Evolutionary conservation across 768 basidiomycete species (phyloP).

Genomic region (Lactarius pseudohatsudake): DNA sequence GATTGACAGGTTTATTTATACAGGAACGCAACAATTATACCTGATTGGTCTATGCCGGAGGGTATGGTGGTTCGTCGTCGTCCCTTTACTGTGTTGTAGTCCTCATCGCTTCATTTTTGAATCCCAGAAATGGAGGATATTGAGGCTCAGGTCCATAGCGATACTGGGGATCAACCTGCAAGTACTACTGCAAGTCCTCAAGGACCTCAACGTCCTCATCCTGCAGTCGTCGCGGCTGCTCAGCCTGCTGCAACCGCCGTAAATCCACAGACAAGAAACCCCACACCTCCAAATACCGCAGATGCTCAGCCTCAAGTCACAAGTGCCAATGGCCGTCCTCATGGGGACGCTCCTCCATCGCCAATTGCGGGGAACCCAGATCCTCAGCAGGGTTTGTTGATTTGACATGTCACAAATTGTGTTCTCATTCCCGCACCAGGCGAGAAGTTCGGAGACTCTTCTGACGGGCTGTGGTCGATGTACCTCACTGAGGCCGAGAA

Average conservation of each 20-base stretch:
- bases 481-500: background rate
- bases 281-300: background rate
- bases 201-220: background rate
- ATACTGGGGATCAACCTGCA: background rate
- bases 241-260: background rate
- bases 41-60: too few species aligned
- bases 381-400: background rate
- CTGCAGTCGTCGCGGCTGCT: background rate
- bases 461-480: background rate
- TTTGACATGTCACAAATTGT: background rate
- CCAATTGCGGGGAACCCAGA: background rate
- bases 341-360: background rate
- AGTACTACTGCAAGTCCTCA: background rate
- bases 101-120: background rate
- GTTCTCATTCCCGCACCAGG: background rate
- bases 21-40: too few species aligned
- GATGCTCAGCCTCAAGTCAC: background rate
- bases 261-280: background rate
- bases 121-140: background rate
- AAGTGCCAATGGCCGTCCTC: background rate
- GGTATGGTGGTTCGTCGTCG: too few species aligned
- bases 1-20: too few species aligned
- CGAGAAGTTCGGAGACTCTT: slow-evolving; percentile 1
- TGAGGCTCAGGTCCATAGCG: background rate
- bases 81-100: too few species aligned